Conservation (phyloP, 192 early-diverging fungal species). For the Martensiomyces pterosporus region DNA sequence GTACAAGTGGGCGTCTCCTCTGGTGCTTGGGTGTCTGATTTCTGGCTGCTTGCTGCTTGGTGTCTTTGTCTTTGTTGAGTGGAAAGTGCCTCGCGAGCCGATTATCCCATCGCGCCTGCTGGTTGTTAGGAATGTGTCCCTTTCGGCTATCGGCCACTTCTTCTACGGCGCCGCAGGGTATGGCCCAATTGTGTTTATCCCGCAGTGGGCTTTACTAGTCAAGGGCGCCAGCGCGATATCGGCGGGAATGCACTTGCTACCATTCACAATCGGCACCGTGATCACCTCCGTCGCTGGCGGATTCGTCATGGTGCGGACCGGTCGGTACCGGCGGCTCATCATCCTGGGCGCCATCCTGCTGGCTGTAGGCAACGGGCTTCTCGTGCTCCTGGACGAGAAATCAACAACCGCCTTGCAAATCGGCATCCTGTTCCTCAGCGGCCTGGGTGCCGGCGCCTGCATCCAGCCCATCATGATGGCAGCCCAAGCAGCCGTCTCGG, state of each 20-base stretch:
- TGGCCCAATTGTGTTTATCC: slow-evolving; percentile 70
- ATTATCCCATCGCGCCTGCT: slow-evolving; percentile 58
- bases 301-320: slow-evolving; percentile 53
- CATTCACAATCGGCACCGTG: slow-evolving; percentile 71
- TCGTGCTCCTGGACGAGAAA: slow-evolving; percentile 55
- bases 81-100: slow-evolving; percentile 57
- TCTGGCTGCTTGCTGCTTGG: slow-evolving; percentile 48
- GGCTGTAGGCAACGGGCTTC: slow-evolving; percentile 59
- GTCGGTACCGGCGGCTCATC: slow-evolving; percentile 62
- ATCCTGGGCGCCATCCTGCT: slow-evolving; percentile 59
- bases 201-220: slow-evolving; percentile 80
- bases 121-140: slow-evolving; percentile 51
- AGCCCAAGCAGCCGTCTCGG: slow-evolving; percentile 64
- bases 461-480: slow-evolving; percentile 74
- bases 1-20: slow-evolving; percentile 60
- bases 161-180: slow-evolving; percentile 63
- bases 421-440: slow-evolving; percentile 63
- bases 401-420: slow-evolving; percentile 54
- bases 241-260: slow-evolving; percentile 70
- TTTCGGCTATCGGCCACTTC: slow-evolving; percentile 58
- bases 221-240: slow-evolving; percentile 65
- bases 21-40: slow-evolving; percentile 54
- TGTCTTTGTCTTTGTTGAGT: slow-evolving; percentile 61
- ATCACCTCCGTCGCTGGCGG: slow-evolving; percentile 65
- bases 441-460: slow-evolving; percentile 69